Evolutionary conservation across 2,329 filamentous ascomycete genomes (phyloP).

Genomic region (Neoarthrinium moseri): DNA sequence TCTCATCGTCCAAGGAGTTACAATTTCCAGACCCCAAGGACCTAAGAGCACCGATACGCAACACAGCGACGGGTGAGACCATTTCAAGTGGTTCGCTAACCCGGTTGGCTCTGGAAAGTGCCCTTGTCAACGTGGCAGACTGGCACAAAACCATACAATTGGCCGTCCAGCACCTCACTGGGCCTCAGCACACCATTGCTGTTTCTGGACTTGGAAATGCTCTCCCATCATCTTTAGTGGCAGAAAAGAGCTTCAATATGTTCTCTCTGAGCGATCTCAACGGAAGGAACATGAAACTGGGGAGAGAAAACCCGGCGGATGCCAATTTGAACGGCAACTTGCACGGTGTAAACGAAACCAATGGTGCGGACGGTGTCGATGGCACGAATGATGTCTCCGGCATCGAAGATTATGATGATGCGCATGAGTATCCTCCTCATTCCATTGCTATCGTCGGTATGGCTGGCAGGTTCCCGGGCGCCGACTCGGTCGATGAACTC

Average conservation of each 20-base stretch:
- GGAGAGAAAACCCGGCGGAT: too few relatives aligned
- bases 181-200: not conserved
- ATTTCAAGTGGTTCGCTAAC: conserved; percentile 1
- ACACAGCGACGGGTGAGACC: not conserved
- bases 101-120: not conserved
- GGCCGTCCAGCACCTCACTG: not conserved
- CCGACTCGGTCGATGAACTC: conserved; percentile 26
- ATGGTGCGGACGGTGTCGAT: not conserved
- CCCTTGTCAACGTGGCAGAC: not conserved
- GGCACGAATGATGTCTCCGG: not conserved
- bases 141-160: not conserved
- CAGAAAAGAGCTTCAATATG: not conserved
- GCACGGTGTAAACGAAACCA: not conserved
- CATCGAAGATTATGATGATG: too few relatives aligned
- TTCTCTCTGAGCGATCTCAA: not conserved
- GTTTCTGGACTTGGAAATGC: conserved; percentile 3
- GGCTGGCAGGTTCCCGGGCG: conserved; percentile 29
- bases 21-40: not conserved
- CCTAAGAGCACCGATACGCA: not conserved
- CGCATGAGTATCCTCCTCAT: conserved; percentile 13
- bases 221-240: conserved; percentile 1
- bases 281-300: not conserved
- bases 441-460: conserved; percentile 33
- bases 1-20: not conserved
- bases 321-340: too few relatives aligned